Evolutionary conservation across 345 rosid genomes (phyloP).

Genomic region (Odontarrhena argentea): DNA sequence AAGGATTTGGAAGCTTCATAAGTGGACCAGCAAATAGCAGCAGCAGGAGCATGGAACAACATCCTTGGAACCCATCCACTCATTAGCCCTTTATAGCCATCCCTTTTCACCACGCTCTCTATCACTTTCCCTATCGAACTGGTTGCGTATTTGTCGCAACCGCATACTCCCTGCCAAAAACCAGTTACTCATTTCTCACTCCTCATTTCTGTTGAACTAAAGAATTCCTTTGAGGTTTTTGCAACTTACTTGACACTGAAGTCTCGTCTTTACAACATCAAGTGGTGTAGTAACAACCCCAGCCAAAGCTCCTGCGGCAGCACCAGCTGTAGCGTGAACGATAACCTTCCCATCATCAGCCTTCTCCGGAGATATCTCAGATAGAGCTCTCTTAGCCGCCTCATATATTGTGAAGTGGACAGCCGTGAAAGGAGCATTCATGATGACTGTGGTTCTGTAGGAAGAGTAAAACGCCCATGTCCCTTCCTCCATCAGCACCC

Average conservation of each 20-base stretch:
- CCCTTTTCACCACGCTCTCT: not conserved
- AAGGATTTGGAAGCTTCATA: conserved; percentile 17
- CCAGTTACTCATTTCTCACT: conserved; percentile 53
- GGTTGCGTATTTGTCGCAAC: conserved; percentile 50
- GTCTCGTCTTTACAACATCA: not conserved
- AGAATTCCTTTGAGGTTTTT: conserved; percentile 36
- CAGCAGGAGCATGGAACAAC: conserved; percentile 1
- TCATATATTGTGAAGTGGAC: conserved; percentile 8
- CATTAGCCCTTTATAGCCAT: conserved; percentile 2
- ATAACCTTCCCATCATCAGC: not conserved
- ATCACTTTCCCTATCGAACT: conserved; percentile 33
- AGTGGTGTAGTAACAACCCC: not conserved
- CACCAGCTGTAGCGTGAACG: not conserved
- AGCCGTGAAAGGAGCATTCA: conserved; percentile 63
- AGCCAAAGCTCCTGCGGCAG: not conserved
- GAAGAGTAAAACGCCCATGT: conserved; percentile 6
- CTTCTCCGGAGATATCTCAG: conserved; percentile 40
- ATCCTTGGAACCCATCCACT: conserved; percentile 21
- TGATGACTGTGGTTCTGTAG: conserved; percentile 39
- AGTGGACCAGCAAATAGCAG: conserved; percentile 17
- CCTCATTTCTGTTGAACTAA: conserved; percentile 44
- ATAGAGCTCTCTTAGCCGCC: conserved; percentile 52
- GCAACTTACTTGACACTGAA: conserved; percentile 10
- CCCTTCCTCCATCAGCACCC: not conserved
- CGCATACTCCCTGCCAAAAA: conserved; percentile 45